Conservation (phyloP, 2,329 filamentous ascomycete genomes). For the Colletotrichum paranaense region DNA sequence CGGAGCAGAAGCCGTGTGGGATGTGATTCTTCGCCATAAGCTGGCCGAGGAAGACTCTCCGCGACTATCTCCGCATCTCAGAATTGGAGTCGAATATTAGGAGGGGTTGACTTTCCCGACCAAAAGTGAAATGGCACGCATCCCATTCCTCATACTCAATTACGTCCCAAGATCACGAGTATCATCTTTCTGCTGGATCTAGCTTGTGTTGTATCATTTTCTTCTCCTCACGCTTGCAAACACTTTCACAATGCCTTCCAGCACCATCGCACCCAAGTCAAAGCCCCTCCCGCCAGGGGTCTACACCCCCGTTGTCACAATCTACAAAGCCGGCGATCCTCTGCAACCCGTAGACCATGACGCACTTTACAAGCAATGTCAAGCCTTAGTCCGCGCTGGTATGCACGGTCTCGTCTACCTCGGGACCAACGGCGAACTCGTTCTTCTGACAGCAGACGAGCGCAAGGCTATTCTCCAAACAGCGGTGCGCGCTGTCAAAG, state of each 20-base stretch:
- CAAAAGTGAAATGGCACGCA: neutral
- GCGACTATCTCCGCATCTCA: constrained; percentile 8
- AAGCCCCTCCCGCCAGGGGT: constrained; percentile 54
- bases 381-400: constrained; percentile 53
- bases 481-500: constrained; percentile 50
- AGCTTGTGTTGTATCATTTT: neutral
- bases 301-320: constrained; percentile 58
- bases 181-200: neutral
- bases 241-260: constrained; percentile 40
- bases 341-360: constrained; percentile 55
- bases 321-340: constrained; percentile 53
- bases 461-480: constrained; percentile 53
- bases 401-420: constrained; percentile 58
- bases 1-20: neutral
- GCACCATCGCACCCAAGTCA: constrained; percentile 47
- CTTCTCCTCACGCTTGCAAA: neutral
- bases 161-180: neutral
- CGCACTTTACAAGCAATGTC: constrained; percentile 54
- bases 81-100: constrained; percentile 8
- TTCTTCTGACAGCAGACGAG: constrained; percentile 52
- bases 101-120: neutral
- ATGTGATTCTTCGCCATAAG: neutral
- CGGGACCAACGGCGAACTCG: constrained; percentile 60
- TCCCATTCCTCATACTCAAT: neutral
- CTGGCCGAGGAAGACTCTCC: neutral